Evolutionary conservation across 2,329 filamentous ascomycete species (phyloP).

Genomic region (Penicillium paneum): DNA sequence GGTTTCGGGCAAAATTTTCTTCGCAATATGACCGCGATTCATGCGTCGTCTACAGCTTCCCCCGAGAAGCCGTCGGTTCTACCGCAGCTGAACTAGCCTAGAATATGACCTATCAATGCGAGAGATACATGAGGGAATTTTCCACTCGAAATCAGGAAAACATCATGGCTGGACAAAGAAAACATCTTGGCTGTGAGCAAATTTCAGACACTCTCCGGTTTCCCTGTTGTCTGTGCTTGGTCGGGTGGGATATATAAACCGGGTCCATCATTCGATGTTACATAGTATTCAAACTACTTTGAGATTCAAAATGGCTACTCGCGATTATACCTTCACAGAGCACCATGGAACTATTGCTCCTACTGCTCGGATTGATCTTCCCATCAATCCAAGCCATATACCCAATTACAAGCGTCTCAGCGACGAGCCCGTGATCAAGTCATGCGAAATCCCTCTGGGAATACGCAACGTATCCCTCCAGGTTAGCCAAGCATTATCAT

Average conservation of each 20-base stretch:
- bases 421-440: neutral
- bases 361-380: neutral
- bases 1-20: neutral
- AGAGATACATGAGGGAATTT: neutral
- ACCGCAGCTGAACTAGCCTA: neutral
- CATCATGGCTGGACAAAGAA: neutral
- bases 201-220: neutral
- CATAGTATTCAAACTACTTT: neutral
- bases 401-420: neutral
- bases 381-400: neutral
- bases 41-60: neutral
- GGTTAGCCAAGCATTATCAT: neutral
- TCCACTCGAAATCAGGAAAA: neutral
- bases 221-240: neutral
- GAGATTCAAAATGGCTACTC: neutral
- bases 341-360: no score
- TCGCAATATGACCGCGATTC: neutral
- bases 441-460: neutral
- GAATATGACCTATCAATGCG: neutral
- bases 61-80: neutral
- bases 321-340: neutral
- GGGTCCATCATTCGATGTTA: neutral
- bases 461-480: neutral
- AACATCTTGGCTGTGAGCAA: neutral
- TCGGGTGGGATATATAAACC: neutral